Evolutionary conservation across 371 early-diverging fungal species (phyloP), one percentile per base, ranked within the genome.

Genomic region (Lichtheimia ornata): DNA sequence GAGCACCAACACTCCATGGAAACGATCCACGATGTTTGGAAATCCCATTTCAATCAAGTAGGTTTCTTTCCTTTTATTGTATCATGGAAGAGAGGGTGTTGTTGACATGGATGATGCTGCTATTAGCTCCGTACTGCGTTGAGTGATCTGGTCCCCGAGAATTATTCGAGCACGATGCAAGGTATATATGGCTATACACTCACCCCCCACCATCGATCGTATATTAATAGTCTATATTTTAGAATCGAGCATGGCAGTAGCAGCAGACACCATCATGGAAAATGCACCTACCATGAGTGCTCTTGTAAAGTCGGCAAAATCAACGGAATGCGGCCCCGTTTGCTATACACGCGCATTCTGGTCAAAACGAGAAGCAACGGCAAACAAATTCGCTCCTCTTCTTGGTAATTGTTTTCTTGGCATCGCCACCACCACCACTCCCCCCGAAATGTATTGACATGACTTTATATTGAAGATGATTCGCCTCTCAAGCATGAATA

Each of bases 11-110:
- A 59, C 40, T n/a, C 54, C 12, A 59, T 27, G n/a, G 59, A 61
- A 43, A 17, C 54, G 20, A 30, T 49, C 14, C 53, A 61, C 11
- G 25, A 53, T 40, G 24, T 51, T 18, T 69, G 64, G 69, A 56
- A 59, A 14, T 14, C 53, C 6, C 64, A 64, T 6, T 64, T 61
- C 24, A 56, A 53, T 30, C 61, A 54, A 59, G 69, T 69, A 58
- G 12, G 17, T 30, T 53, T 50, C 5, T 40, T 11, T 28, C n/a
- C n/a, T n/a, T n/a, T n/a, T n/a, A n/a, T 40, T 40, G 7, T 35
- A n/a, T 18, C 25, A 41, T 56, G 14, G 22, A 9, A 50, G 40
- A 51, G 41, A 53, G 41, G 30, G 25, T 35, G 27, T 53, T 50
- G 30, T 35, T 42, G 20, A 15, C 22, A 4, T 30, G 22, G 22